Percentiles rank a stretch among this genome's conserved stretches.
These are phyloP conservation scores for Phialocephala sp. DNA, from an alignment of 2,329 filamentous ascomycete species.

Conservation along the genomic window DNA sequence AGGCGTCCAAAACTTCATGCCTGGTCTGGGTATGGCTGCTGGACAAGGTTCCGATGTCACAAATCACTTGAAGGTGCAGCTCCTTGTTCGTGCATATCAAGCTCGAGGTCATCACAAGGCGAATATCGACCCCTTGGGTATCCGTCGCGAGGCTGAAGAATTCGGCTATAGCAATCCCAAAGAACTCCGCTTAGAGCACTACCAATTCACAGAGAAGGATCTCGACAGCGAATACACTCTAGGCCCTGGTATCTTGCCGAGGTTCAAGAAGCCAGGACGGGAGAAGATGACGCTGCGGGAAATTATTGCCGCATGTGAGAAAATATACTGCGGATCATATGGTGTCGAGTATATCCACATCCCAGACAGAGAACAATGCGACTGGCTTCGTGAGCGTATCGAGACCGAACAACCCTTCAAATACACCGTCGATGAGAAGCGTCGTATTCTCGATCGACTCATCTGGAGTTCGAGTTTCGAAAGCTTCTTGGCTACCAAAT, in stretches of 20 bases:
- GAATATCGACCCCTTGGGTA: conserved; percentile 93
- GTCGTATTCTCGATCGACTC: conserved; percentile 92
- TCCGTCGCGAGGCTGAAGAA: conserved; percentile 82
- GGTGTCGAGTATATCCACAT: conserved; percentile 99
- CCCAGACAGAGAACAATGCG: conserved; percentile 94
- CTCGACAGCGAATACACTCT: conserved; percentile 90
- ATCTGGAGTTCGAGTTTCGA: conserved; percentile 99
- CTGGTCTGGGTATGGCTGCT: conserved; percentile 68
- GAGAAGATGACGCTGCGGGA: conserved; percentile 97
- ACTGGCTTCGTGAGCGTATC: conserved; percentile 95
- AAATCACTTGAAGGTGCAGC: conserved; percentile 97
- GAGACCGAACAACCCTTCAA: conserved; percentile 96
- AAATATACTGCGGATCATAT: conserved; percentile 96
- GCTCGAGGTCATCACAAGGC: conserved; percentile 98
- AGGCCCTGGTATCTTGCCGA: conserved; percentile 91
- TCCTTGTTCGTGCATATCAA: conserved; percentile 96
- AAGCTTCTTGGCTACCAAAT: conserved; percentile 92
- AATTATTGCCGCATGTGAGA: conserved; percentile 91
- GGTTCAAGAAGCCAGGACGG: conserved; percentile 85
- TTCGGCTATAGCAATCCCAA: conserved; percentile 89
- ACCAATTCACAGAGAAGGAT: conserved; percentile 93
- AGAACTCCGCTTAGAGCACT: conserved; percentile 91
- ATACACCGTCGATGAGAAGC: conserved; percentile 98
- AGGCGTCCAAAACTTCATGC: conserved; percentile 75
- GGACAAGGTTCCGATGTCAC: conserved; percentile 81